Conservation (phyloP, 2,329 filamentous ascomycete genomes). For the Xylaria sp. region DNA sequence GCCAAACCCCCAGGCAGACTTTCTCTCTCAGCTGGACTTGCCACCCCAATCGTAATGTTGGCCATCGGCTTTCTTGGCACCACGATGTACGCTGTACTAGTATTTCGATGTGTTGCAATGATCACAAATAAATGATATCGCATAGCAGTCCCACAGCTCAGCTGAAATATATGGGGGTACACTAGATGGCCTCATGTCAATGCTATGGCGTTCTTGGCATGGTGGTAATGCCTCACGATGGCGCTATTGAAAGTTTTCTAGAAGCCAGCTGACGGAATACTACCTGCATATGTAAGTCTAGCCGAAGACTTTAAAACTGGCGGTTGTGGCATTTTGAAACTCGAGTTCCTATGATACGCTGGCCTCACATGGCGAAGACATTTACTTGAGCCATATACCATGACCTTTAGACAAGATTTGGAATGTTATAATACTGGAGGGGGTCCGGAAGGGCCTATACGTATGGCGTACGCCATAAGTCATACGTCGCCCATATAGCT, state of each 20-base stretch:
- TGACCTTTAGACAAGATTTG: too few relatives aligned
- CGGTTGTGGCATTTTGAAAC: too few relatives aligned
- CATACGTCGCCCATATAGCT: too few relatives aligned
- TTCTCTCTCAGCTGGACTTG: background rate
- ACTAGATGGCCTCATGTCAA: background rate
- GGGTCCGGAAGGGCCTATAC: too few relatives aligned
- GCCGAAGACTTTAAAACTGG: background rate
- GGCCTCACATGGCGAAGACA: too few relatives aligned
- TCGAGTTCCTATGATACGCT: too few relatives aligned
- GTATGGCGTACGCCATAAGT: too few relatives aligned
- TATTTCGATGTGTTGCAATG: background rate
- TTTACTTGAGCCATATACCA: too few relatives aligned
- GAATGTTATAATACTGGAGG: too few relatives aligned
- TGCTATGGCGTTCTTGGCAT: background rate
- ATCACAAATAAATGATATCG: background rate
- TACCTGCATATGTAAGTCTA: background rate
- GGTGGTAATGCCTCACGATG: background rate
- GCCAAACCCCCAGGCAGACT: background rate
- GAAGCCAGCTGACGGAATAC: conserved; percentile 11
- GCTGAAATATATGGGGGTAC: background rate
- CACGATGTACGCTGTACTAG: background rate
- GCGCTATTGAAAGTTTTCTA: conserved; percentile 16
- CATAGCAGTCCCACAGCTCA: background rate
- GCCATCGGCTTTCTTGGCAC: conserved; percentile 1
- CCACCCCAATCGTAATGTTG: background rate